Evolutionary conservation across 495 filamentous ascomycete genomes (phyloP).

Genomic region (Collariella sp.): DNA sequence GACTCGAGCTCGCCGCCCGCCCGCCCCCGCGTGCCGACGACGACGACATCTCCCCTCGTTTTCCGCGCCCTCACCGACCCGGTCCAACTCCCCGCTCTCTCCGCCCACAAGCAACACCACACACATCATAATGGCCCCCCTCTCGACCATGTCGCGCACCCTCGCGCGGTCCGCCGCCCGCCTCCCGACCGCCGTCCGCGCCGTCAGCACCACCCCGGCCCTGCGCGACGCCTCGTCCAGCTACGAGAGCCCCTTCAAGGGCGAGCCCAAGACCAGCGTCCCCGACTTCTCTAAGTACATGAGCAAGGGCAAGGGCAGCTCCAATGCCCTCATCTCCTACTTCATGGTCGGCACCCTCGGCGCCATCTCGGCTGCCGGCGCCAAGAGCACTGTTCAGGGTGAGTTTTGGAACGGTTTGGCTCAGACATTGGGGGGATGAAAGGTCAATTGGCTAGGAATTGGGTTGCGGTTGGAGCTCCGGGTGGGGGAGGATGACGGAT

Average conservation of each 20-base stretch:
- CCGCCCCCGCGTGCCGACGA: background rate
- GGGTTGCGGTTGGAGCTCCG: background rate
- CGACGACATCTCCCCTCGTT: background rate
- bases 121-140: conserved; percentile 35
- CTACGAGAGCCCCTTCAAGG: conserved; percentile 52
- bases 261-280: conserved; percentile 55
- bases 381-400: conserved; percentile 97
- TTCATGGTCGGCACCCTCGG: conserved; percentile 98
- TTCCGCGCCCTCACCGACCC: background rate
- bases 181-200: conserved; percentile 32
- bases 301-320: conserved; percentile 51
- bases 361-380: conserved; percentile 79
- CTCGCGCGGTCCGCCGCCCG: conserved; percentile 36
- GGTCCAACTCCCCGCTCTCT: background rate
- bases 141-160: conserved; percentile 39
- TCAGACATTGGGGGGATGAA: conserved; percentile 5
- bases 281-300: conserved; percentile 87
- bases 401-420: conserved; percentile 28
- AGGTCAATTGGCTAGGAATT: background rate
- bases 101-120: background rate
- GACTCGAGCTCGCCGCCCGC: background rate
- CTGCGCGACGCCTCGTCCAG: conserved; percentile 28
- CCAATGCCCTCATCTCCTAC: conserved; percentile 86
- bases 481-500: background rate
- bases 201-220: conserved; percentile 38